These are phyloP conservation scores for Phaeotremella skinneri DNA, from an alignment of 768 basidiomycete genomes.

Conservation along the genomic window DNA sequence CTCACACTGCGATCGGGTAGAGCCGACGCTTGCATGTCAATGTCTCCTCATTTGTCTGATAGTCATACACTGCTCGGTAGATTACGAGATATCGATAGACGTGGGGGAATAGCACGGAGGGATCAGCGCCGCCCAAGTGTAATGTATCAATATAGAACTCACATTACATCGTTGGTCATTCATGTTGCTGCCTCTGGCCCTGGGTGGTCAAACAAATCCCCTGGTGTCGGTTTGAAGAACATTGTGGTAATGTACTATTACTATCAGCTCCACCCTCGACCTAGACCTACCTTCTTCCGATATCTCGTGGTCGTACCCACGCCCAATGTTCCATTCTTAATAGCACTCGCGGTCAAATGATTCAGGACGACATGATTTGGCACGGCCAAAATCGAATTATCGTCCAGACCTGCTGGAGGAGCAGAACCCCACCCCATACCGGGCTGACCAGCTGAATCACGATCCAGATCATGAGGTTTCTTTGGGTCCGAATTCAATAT, in stretches of 20 bases:
- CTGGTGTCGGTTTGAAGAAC: constrained; percentile 65
- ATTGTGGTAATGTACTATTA: constrained; percentile 79
- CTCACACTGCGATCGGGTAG: too few relatives aligned
- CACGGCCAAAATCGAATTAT: constrained; percentile 84
- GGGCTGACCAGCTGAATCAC: constrained; percentile 21
- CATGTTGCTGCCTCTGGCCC: too few relatives aligned
- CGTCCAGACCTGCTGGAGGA: constrained; percentile 59
- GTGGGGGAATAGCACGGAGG: too few relatives aligned
- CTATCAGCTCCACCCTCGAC: not conserved
- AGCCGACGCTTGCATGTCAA: too few relatives aligned
- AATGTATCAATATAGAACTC: too few relatives aligned
- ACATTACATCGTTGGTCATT: not conserved
- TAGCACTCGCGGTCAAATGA: constrained; percentile 92
- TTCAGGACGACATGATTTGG: constrained; percentile 92
- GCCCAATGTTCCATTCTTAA: constrained; percentile 85
- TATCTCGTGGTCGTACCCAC: constrained; percentile 90
- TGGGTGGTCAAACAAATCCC: constrained; percentile 16
- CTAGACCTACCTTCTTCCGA: constrained; percentile 71
- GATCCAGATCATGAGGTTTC: constrained; percentile 27
- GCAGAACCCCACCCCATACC: constrained; percentile 15
- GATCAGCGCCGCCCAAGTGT: not conserved
- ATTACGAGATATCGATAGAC: too few relatives aligned
- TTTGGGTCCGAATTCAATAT: constrained; percentile 66
- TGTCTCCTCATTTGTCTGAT: too few relatives aligned
- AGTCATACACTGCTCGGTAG: too few relatives aligned